These are phyloP conservation scores for Rosa hybrid DNA, from an alignment of 331 rosid species.

Conservation along the genomic window DNA sequence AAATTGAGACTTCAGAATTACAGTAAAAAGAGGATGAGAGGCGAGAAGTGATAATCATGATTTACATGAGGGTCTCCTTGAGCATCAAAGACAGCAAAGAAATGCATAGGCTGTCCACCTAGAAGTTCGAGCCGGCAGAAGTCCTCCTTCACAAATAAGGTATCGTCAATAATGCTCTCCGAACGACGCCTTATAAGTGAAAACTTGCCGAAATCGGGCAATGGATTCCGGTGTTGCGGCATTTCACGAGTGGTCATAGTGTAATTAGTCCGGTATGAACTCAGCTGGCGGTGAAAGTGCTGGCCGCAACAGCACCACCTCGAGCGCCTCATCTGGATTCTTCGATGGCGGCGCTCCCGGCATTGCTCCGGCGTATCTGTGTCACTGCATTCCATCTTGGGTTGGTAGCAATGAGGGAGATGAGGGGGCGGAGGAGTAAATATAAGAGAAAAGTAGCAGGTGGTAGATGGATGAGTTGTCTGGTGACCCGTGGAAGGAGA, in stretches of 20 bases:
- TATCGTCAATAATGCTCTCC: not conserved
- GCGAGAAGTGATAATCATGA: not conserved
- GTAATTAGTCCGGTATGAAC: not conserved
- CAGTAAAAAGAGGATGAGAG: not conserved
- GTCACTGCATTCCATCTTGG: not conserved
- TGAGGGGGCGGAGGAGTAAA: not conserved
- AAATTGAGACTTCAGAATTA: not conserved
- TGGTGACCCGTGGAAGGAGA: constrained; percentile 1
- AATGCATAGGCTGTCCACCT: constrained; percentile 23
- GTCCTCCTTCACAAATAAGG: constrained; percentile 20
- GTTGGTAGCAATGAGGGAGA: not conserved
- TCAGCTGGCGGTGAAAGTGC: not conserved
- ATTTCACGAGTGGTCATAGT: not conserved
- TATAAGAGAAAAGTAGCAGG: not conserved
- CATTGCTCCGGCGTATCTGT: constrained; percentile 22
- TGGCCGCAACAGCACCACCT: not conserved
- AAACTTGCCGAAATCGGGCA: constrained; percentile 16
- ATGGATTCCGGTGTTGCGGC: constrained; percentile 7
- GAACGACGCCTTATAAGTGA: not conserved
- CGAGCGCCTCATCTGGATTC: constrained; percentile 19
- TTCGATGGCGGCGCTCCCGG: constrained; percentile 26
- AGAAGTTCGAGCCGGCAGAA: constrained; percentile 22
- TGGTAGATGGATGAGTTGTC: not conserved
- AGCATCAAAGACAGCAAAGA: constrained; percentile 29
- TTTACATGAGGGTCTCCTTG: constrained; percentile 17